Evolutionary conservation across 352 stramenopile genomes (phyloP).

Genomic region (Phytophthora multivora): DNA sequence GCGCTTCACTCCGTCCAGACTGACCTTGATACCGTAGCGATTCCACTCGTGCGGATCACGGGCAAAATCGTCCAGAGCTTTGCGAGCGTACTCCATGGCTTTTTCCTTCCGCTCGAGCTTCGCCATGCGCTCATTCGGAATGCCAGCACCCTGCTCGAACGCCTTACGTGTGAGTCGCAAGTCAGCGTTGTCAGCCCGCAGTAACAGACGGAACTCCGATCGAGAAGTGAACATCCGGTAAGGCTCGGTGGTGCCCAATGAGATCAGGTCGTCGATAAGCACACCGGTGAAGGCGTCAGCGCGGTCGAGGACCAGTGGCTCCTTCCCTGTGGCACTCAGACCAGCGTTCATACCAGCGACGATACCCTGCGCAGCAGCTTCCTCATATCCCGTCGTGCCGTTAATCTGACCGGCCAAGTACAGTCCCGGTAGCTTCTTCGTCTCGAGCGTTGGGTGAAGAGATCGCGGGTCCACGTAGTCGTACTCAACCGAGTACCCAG

Average conservation of each 20-base stretch:
- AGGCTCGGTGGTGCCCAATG: slow-evolving; percentile 95
- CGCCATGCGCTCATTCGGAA: slow-evolving; percentile 73
- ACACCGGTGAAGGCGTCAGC: slow-evolving; percentile 97
- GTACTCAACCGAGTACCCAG: slow-evolving; percentile 99
- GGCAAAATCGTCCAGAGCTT: slow-evolving; percentile 61
- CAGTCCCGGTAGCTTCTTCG: slow-evolving; percentile 91
- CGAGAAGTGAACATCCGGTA: slow-evolving; percentile 99
- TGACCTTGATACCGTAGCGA: slow-evolving; percentile 77
- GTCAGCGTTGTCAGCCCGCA: slow-evolving; percentile 97
- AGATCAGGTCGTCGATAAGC: slow-evolving; percentile 99
- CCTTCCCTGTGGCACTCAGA: slow-evolving; percentile 62
- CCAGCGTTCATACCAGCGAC: slow-evolving; percentile 97
- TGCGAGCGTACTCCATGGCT: slow-evolving; percentile 58
- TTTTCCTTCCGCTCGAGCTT: slow-evolving; percentile 88
- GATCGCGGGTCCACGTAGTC: slow-evolving; percentile 97
- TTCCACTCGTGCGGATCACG: slow-evolving; percentile 86
- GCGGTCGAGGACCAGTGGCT: slow-evolving; percentile 92
- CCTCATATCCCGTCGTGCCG: slow-evolving; percentile 99
- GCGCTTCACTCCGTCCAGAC: slow-evolving; percentile 79
- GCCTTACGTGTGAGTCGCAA: slow-evolving; percentile 95
- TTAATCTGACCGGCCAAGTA: slow-evolving; percentile 99
- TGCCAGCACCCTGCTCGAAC: slow-evolving; percentile 77
- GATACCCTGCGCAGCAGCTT: slow-evolving; percentile 97
- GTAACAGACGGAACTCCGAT: slow-evolving; percentile 89
- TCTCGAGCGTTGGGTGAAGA: slow-evolving; percentile 94